phyloP scores from a whole-genome alignment of 176 grass and related monocot species.

The Phoenix dactylifera region DNA sequence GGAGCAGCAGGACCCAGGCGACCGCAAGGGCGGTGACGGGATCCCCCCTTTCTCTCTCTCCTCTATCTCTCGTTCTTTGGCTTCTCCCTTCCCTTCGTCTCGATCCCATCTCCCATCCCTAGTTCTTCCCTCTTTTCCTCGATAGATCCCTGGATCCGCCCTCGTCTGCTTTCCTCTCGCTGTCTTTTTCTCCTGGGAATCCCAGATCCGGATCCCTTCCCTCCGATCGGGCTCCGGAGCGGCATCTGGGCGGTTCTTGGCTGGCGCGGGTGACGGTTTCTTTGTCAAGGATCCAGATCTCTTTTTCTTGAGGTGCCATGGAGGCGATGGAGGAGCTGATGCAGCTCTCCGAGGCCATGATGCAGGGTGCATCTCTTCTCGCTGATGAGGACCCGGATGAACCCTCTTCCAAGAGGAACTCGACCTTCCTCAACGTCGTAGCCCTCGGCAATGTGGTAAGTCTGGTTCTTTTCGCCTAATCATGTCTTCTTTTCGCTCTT shows the following conservation, averaged over 20 bases:
- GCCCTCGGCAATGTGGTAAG: conserved; percentile 95
- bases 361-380: conserved; percentile 75
- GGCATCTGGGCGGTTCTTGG: too few relatives aligned
- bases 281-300: conserved; percentile 2
- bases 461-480: background rate
- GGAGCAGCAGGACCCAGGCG: too few relatives aligned
- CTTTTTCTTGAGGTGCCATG: conserved; percentile 29
- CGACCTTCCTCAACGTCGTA: conserved; percentile 91
- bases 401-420: conserved; percentile 41
- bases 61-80: conserved; percentile 1
- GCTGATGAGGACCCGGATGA: conserved; percentile 80
- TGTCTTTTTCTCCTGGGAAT: too few relatives aligned
- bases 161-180: background rate
- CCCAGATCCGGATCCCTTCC: too few relatives aligned
- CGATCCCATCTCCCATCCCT: background rate
- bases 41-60: background rate
- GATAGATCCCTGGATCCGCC: background rate
- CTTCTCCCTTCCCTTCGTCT: background rate
- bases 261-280: too few relatives aligned
- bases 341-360: conserved; percentile 75
- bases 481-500: background rate
- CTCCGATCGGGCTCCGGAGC: too few relatives aligned
- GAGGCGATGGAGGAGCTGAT: conserved; percentile 89
- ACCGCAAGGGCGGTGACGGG: background rate
- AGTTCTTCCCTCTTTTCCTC: background rate